Base-by-base conservation (phyloP, 495 filamentous ascomycete genomes). In the Penicillium longicatenatum region DNA sequence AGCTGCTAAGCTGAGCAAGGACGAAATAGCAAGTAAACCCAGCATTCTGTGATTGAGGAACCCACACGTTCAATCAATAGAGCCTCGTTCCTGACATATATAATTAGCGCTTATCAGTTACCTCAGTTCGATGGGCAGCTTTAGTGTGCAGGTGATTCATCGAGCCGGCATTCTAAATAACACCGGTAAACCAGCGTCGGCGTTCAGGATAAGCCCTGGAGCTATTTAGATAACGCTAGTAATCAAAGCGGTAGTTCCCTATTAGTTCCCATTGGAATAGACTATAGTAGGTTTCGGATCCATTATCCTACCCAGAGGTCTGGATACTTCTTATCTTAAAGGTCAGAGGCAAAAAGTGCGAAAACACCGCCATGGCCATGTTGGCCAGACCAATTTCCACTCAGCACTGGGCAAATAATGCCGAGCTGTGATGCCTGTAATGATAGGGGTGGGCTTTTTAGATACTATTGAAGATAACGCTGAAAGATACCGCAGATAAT, bases 131-230 rank as follows among this genome's bases (percentile, higher is more conserved):
- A 47, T n/a, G n/a, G n/a, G n/a, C 20, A 47, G 44, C 44, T 47
- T 29, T 47, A 47, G 6, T 9, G 19, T 47, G 39, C 39, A 47
- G 44, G 6, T 47, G 44, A 17, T 14, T 24, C 44, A 47, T 22
- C 22, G 44, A 47, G 39, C 21, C 45, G 12, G 45, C 45, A 48
- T 48, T 48, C 45, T 48, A 48, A 48, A 48, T 48, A 48, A 48
- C 45, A 30, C 45, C 45, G 45, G 45, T 30, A 48, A 17, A 48
- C 26, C 11, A 48, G 45, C 45, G 45, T 24, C 26, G 45, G 45
- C 11, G 45, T 30, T 48, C 19, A 14, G 45, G 21, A 48, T 29
- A 48, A 48, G 45, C 45, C 41, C 41, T 48, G n/a, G 26, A 48
- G 45, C 45, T 48, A 16, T 48, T 31, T 29, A 30, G 45, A 48